These are phyloP conservation scores for Wickerhamomyces sydowiorum DNA, from an alignment of 805 yeast genomes.

Conservation along the genomic window DNA sequence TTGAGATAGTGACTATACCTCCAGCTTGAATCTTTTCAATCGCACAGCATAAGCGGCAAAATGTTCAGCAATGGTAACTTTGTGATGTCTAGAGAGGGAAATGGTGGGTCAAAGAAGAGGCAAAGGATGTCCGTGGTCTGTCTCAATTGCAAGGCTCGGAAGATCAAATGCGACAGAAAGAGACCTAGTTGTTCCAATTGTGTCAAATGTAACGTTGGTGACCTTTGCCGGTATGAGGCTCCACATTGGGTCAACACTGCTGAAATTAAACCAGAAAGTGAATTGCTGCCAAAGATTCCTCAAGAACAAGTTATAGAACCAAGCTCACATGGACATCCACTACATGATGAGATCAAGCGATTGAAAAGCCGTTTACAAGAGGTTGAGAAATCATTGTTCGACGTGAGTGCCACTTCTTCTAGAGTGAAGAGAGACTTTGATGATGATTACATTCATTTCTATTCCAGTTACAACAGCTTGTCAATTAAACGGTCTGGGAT, in stretches of 20 bases:
- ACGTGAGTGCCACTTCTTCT: background rate
- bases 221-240: constrained; percentile 21
- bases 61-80: background rate
- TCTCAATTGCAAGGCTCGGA: constrained; percentile 30
- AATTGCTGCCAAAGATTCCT: background rate
- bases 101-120: constrained; percentile 19
- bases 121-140: constrained; percentile 35
- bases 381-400: background rate
- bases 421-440: background rate
- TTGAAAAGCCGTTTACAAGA: background rate
- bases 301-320: background rate
- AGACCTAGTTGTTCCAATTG: constrained; percentile 32
- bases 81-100: background rate
- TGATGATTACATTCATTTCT: constrained; percentile 16
- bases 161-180: constrained; percentile 36
- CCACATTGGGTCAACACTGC: constrained; percentile 22
- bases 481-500: constrained; percentile 20
- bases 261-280: constrained; percentile 8
- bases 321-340: background rate
- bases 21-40: no score
- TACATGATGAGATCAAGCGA: constrained; percentile 4
- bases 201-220: constrained; percentile 23
- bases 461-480: constrained; percentile 13
- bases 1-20: no score
- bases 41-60: background rate